Conservation (phyloP, 2,329 filamentous ascomycete species). For the Sclerotinia borealis region DNA sequence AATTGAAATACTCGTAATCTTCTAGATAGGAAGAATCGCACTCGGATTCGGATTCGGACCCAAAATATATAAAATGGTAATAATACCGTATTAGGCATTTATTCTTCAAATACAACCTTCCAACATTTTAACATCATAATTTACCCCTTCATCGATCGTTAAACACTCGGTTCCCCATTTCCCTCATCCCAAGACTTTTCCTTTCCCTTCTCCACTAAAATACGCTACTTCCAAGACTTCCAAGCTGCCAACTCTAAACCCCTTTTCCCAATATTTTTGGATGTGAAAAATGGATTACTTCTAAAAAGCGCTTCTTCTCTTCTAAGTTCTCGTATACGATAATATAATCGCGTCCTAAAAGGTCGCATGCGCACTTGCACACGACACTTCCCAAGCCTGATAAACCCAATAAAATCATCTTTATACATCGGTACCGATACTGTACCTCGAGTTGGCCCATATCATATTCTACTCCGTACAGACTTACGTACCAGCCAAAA, state of each 20-base stretch:
- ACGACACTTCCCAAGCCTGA: not conserved
- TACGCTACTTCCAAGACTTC: no score
- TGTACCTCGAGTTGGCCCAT: not conserved
- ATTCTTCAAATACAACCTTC: not conserved
- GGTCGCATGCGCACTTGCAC: not conserved
- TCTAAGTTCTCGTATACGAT: not conserved
- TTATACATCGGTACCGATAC: no score
- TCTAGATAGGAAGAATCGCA: not conserved
- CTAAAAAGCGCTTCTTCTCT: not conserved
- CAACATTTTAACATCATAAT: not conserved
- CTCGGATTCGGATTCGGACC: not conserved
- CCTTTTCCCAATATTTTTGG: no score
- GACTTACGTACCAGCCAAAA: not conserved
- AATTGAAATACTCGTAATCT: no score
- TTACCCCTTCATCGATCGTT: conserved; percentile 8
- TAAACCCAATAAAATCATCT: not conserved
- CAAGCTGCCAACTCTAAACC: not conserved
- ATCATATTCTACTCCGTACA: no score
- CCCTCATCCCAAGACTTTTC: not conserved
- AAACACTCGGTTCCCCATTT: not conserved
- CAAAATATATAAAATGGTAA: not conserved
- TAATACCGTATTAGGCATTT: no score
- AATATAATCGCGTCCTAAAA: not conserved
- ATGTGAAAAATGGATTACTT: not conserved
- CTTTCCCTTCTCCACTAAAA: not conserved